These are phyloP conservation scores for Leishmania guyanensis DNA, from an alignment of 208 protist species.

Conservation along the genomic window DNA sequence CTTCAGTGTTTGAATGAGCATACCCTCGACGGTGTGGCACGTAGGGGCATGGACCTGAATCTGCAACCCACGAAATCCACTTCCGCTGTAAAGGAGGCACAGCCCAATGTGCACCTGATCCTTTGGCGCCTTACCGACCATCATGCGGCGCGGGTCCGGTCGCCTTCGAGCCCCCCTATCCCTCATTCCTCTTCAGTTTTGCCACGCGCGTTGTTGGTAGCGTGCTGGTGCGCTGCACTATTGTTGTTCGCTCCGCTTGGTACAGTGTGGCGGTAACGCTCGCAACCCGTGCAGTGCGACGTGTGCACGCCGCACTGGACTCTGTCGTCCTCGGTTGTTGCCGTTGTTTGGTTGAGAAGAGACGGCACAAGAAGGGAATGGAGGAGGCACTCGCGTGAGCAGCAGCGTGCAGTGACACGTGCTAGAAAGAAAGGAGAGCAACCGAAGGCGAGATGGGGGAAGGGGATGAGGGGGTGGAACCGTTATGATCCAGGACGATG, in stretches of 20 bases:
- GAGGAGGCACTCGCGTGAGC: too few relatives aligned
- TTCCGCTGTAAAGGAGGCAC: slow-evolving; percentile 71
- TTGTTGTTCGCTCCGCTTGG: not conserved
- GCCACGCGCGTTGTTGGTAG: not conserved
- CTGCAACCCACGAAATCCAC: slow-evolving; percentile 75
- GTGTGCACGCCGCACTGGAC: too few relatives aligned
- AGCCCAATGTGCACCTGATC: slow-evolving; percentile 68
- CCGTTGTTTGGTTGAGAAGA: too few relatives aligned
- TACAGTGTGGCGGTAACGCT: not conserved
- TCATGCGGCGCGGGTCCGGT: slow-evolving; percentile 38
- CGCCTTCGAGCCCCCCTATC: slow-evolving; percentile 24
- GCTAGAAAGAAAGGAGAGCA: too few relatives aligned
- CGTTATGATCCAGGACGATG: too few relatives aligned
- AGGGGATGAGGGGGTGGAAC: too few relatives aligned
- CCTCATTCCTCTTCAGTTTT: not conserved
- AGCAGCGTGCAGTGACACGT: too few relatives aligned
- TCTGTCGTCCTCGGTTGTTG: too few relatives aligned
- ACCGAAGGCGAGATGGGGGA: too few relatives aligned
- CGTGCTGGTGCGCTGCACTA: not conserved
- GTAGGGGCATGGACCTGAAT: slow-evolving; percentile 77
- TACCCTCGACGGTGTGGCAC: slow-evolving; percentile 83
- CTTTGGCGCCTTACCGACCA: slow-evolving; percentile 50
- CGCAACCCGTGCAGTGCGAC: too few relatives aligned
- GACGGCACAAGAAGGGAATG: too few relatives aligned
- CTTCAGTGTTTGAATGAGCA: slow-evolving; percentile 69